Percentiles rank a stretch among this genome's conserved stretches.
Evolutionary conservation across 352 stramenopile genomes (phyloP).

Genomic region (Globisporangium barbulae): DNA sequence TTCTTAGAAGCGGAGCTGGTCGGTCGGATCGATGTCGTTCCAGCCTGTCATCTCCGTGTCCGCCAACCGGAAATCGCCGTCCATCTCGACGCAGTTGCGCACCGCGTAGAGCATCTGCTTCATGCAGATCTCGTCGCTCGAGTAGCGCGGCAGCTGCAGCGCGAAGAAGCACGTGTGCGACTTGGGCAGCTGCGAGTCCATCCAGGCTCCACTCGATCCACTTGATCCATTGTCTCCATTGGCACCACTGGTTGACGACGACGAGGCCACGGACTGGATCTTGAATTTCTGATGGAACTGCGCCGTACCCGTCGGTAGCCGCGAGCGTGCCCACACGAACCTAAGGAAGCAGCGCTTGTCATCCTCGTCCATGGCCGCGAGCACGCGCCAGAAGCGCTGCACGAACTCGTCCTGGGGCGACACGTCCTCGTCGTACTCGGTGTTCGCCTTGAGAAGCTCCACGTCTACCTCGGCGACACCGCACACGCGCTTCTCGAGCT

Average conservation of each 20-base stretch:
- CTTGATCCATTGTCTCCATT: background rate
- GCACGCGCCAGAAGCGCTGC: constrained; percentile 75
- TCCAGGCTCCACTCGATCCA: constrained; percentile 15
- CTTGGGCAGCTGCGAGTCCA: constrained; percentile 74
- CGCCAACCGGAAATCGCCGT: constrained; percentile 83
- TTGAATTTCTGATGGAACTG: constrained; percentile 88
- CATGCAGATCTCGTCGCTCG: constrained; percentile 64
- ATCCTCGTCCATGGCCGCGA: constrained; percentile 52
- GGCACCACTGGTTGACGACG: background rate
- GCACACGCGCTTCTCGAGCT: constrained; percentile 74
- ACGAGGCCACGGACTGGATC: constrained; percentile 58
- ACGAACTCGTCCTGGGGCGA: constrained; percentile 60
- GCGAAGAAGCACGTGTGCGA: constrained; percentile 90
- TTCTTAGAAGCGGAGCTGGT: constrained; percentile 7
- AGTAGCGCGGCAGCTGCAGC: constrained; percentile 77
- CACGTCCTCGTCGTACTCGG: constrained; percentile 83
- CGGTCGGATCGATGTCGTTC: constrained; percentile 9
- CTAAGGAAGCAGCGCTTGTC: constrained; percentile 75
- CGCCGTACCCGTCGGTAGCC: constrained; percentile 48
- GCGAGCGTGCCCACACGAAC: constrained; percentile 80
- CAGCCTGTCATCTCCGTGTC: constrained; percentile 47
- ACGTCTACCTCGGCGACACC: constrained; percentile 74
- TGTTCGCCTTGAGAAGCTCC: constrained; percentile 64
- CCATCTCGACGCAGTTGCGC: constrained; percentile 87
- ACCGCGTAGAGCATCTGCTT: constrained; percentile 78